phyloP scores from a whole-genome alignment of 768 basidiomycete genomes.

The Mycena filopes region DNA sequence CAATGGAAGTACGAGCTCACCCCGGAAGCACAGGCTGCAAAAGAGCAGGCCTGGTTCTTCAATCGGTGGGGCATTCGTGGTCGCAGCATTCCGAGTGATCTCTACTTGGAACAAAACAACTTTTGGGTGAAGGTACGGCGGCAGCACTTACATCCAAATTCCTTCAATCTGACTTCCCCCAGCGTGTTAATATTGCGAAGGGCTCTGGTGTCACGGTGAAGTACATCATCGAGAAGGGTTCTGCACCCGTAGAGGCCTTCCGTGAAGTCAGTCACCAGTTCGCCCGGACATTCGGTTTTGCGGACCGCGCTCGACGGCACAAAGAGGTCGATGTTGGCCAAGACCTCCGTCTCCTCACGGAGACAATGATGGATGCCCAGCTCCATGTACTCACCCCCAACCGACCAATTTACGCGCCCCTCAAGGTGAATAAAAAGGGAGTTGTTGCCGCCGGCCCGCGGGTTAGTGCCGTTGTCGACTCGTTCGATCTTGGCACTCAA shows the following conservation, averaged over 20 bases:
- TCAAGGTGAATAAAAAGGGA: constrained; percentile 17
- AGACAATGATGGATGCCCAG: constrained; percentile 14
- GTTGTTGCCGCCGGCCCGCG: background rate
- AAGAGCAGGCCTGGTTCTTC: constrained; percentile 42
- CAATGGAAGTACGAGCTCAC: constrained; percentile 36
- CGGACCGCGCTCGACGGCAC: constrained; percentile 33
- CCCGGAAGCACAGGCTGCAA: constrained; percentile 20
- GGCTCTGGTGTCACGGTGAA: constrained; percentile 6
- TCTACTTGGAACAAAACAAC: constrained; percentile 46
- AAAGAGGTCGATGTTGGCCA: constrained; percentile 37
- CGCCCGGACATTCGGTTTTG: constrained; percentile 15
- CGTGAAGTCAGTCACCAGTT: constrained; percentile 13
- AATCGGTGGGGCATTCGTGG: constrained; percentile 40
- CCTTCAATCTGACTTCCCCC: background rate
- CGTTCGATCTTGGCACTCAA: constrained; percentile 28
- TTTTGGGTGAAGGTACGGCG: constrained; percentile 36
- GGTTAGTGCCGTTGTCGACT: constrained; percentile 33
- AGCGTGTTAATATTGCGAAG: constrained; percentile 4
- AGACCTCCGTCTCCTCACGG: constrained; percentile 27
- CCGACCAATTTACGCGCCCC: constrained; percentile 11
- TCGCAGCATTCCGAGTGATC: constrained; percentile 40
- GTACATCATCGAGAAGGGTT: constrained; percentile 18
- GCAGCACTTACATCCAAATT: background rate
- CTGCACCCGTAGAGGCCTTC: constrained; percentile 17
- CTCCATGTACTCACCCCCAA: constrained; percentile 8